These are phyloP conservation scores for Metarhizium robertsii DNA, from an alignment of 2,329 filamentous ascomycete genomes.

Conservation along the genomic window DNA sequence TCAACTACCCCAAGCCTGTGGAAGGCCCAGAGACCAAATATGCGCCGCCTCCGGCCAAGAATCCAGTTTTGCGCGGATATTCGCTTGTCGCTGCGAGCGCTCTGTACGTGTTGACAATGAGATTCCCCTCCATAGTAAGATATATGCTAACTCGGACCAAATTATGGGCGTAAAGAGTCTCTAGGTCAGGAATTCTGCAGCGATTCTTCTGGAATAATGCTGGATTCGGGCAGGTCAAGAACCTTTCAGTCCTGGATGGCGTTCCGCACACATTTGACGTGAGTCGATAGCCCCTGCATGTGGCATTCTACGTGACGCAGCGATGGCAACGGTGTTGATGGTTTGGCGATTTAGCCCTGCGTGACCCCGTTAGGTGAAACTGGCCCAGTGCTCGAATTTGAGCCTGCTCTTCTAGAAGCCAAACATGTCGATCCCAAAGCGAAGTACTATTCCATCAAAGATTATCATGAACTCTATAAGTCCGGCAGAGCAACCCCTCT, in stretches of 20 bases:
- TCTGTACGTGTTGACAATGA: conserved; percentile 4
- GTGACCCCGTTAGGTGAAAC: conserved; percentile 41
- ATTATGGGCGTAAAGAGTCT: conserved; percentile 35
- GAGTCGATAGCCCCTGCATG: conserved; percentile 10
- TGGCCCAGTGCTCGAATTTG: conserved; percentile 29
- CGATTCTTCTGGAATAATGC: conserved; percentile 63
- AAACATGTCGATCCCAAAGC: conserved; percentile 31
- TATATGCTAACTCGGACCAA: not conserved
- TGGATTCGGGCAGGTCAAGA: conserved; percentile 37
- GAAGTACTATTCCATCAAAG: conserved; percentile 59
- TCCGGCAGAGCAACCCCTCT: conserved; percentile 62
- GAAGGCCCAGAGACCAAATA: conserved; percentile 27
- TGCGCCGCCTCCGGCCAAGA: conserved; percentile 38
- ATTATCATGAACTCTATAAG: conserved; percentile 70
- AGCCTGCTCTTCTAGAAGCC: conserved; percentile 29
- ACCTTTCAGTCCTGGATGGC: conserved; percentile 37
- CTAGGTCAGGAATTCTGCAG: conserved; percentile 51
- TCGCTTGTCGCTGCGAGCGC: conserved; percentile 33
- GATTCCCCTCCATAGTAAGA: not conserved
- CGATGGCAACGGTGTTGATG: not conserved
- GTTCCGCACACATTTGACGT: conserved; percentile 39
- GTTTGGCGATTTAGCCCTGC: conserved; percentile 33
- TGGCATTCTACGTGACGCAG: not conserved
- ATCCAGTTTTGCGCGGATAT: conserved; percentile 61
- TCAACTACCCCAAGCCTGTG: conserved; percentile 31